Base-by-base conservation (phyloP, 2,329 filamentous ascomycete genomes). In the Sporothrix luriei region DNA sequence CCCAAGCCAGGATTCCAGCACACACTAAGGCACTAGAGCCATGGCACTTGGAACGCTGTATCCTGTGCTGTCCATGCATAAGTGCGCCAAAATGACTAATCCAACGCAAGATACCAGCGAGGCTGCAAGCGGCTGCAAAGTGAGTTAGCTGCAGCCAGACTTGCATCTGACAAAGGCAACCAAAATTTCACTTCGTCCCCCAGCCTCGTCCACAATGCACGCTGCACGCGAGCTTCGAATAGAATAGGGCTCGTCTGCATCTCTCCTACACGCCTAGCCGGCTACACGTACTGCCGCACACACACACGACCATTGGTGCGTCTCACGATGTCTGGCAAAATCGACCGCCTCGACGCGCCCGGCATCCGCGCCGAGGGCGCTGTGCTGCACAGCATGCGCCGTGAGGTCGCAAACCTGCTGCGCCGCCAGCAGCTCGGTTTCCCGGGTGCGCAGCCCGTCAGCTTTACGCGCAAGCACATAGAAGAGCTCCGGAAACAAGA, bases 371-470 rank as follows among this genome's bases (percentile, higher is more conserved):
- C 88, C 66, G 83, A 87, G 24, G 83, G 83, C n/a, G 80, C 86
- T 0, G 82, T 92, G 14, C 84, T 91, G 51, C 69, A 73, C 40
- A 70, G 38, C 24, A 74, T 97, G 79, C 90, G 91, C 71, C 82
- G 83, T 71, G 90, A 93, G 77, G 92, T 97, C 70, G 91, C 92
- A 33, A 77, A 84, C 6, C 84, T 97, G 57, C 86, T 99, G n/a
- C 84, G 86, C 21, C 87, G 93, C 74, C 84, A 84, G 67, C 88
- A 87, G 74, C 81, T 82, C 29, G 84, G 81, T 73, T 99, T 99
- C 75, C 94, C 95, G 0, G 95, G 89, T 76, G 94, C 95, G 66
- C 95, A 99, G 79, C 95, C 95, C 16, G 94, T 99, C 73, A 97
- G 92, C 76, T 99, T 99, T 78, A 85, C 91, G 68, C 85, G 90